phyloP scores from a whole-genome alignment of 768 basidiomycete species.

The Termitomyces eurrhizus region DNA sequence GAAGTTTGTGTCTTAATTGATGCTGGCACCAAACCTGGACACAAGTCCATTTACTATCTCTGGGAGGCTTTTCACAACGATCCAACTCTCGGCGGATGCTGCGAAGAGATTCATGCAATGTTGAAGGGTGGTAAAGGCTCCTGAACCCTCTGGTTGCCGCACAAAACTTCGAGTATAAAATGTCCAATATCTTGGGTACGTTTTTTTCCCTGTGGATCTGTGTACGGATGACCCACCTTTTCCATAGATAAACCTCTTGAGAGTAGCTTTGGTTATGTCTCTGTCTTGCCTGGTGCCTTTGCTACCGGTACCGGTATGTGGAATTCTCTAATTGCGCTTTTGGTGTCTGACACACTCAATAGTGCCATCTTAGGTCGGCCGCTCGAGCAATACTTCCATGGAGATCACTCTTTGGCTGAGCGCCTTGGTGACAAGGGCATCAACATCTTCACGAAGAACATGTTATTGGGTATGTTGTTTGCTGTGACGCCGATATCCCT shows the following conservation, averaged over 20 bases:
- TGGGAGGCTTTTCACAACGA: conserved; percentile 92
- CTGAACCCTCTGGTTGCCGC: conserved; percentile 91
- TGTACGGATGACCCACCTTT: not conserved
- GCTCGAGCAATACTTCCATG: conserved; percentile 82
- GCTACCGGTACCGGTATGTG: conserved; percentile 60
- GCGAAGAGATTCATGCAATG: conserved; percentile 95
- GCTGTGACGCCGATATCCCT: not conserved
- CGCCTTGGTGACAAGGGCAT: conserved; percentile 92
- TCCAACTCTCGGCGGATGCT: conserved; percentile 76
- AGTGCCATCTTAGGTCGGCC: conserved; percentile 89
- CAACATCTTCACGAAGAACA: conserved; percentile 93
- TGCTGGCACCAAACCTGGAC: conserved; percentile 94
- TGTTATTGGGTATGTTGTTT: conserved; percentile 40
- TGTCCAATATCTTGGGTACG: conserved; percentile 91
- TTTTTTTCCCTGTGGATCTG: not conserved
- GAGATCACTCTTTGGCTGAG: conserved; percentile 85
- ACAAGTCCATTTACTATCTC: conserved; percentile 92
- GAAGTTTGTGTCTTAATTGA: conserved; percentile 92
- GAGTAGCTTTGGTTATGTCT: conserved; percentile 93
- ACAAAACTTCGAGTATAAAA: conserved; percentile 95
- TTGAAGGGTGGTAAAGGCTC: conserved; percentile 91
- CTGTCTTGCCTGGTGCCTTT: conserved; percentile 94
- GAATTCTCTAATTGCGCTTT: not conserved
- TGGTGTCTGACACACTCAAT: conserved; percentile 9
- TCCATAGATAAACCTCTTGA: conserved; percentile 83